Percentiles rank a stretch among this genome's conserved stretches.
These are phyloP conservation scores for Ogataea angusta DNA, from an alignment of 805 yeast genomes.

Conservation along the genomic window DNA sequence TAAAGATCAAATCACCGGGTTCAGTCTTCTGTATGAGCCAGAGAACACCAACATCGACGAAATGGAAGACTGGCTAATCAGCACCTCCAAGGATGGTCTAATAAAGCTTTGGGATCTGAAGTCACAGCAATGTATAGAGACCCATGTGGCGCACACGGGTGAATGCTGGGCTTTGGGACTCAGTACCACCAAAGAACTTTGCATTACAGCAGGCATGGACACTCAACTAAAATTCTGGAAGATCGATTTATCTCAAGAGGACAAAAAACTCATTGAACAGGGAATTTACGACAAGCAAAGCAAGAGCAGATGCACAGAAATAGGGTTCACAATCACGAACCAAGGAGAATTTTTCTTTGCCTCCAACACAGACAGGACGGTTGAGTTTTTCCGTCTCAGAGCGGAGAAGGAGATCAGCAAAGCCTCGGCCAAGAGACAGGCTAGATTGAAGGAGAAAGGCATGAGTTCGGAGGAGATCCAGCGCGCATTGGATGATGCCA, in stretches of 20 bases:
- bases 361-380: constrained; percentile 76
- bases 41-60: constrained; percentile 40
- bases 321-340: constrained; percentile 46
- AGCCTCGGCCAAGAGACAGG: constrained; percentile 72
- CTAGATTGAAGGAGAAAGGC: constrained; percentile 74
- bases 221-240: constrained; percentile 83
- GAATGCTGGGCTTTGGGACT: constrained; percentile 87
- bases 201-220: constrained; percentile 74
- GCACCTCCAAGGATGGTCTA: constrained; percentile 85
- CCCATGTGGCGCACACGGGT: constrained; percentile 89
- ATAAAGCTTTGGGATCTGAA: constrained; percentile 92
- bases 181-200: constrained; percentile 33
- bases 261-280: constrained; percentile 47
- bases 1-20: constrained; percentile 81
- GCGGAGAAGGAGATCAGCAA: constrained; percentile 72
- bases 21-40: constrained; percentile 44
- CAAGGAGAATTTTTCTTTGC: constrained; percentile 54
- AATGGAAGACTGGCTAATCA: constrained; percentile 68
- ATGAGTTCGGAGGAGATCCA: constrained; percentile 55
- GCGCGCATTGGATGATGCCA: constrained; percentile 44
- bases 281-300: constrained; percentile 77
- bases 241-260: constrained; percentile 52
- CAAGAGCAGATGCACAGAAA: constrained; percentile 62
- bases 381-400: constrained; percentile 78
- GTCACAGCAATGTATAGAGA: constrained; percentile 86